Conservation (phyloP, 768 basidiomycete genomes). For the Holtermannia corniformis region DNA sequence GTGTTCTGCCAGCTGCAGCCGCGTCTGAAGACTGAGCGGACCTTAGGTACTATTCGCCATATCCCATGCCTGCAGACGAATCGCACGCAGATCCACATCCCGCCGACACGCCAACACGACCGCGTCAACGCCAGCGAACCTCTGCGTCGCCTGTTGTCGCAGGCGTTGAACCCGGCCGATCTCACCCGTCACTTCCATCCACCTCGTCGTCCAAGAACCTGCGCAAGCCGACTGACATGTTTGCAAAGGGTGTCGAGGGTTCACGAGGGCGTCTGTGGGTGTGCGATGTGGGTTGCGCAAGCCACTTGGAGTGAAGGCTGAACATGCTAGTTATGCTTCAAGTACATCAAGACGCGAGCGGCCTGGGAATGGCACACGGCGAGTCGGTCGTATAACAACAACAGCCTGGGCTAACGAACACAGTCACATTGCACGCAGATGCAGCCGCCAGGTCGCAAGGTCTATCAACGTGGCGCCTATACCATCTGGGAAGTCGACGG, state of each 20-base stretch:
- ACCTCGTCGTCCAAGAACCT: not conserved
- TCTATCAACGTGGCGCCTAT: constrained; percentile 81
- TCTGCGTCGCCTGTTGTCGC: not conserved
- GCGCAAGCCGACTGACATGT: constrained; percentile 16
- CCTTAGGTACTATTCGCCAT: constrained; percentile 84
- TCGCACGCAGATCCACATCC: not conserved
- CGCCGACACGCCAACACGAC: not conserved
- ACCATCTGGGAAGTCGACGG: constrained; percentile 96
- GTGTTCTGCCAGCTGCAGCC: constrained; percentile 27
- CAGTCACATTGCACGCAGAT: constrained; percentile 9
- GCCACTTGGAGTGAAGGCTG: not conserved
- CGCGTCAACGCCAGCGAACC: not conserved
- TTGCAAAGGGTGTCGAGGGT: constrained; percentile 26
- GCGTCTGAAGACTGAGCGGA: not conserved
- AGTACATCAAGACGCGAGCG: constrained; percentile 73
- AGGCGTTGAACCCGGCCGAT: not conserved
- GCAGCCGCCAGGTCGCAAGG: constrained; percentile 71
- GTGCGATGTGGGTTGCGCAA: constrained; percentile 31
- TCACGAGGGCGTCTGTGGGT: constrained; percentile 34
- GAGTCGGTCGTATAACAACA: constrained; percentile 24
- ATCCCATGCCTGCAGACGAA: constrained; percentile 47
- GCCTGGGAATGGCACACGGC: constrained; percentile 60
- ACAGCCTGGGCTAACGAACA: not conserved
- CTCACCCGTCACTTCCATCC: not conserved
- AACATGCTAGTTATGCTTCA: constrained; percentile 60